Evolutionary conservation across 2,329 filamentous ascomycete genomes (phyloP), one percentile per base, ranked within the genome.

Genomic region (Arthrobotrys musiformis): DNA sequence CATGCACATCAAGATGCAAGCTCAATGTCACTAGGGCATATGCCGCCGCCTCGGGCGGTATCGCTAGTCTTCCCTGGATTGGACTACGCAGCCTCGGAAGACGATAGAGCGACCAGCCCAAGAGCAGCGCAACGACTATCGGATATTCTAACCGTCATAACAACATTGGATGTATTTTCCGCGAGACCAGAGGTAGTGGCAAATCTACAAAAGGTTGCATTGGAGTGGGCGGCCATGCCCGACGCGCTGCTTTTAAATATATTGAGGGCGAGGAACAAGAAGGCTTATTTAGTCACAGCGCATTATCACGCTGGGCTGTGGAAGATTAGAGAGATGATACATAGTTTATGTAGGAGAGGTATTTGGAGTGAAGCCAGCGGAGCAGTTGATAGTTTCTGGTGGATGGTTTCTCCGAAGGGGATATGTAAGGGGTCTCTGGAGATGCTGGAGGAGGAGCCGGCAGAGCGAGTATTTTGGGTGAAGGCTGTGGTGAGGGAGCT

Each of bases 301-400:
- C 72, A 76, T 58, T 76, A 24, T 35, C 68, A 63, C 35, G 72
- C 66, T 5, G 66, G 56, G 19, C 5, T 77, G 8, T 77, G 73
- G 73, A 77, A 77, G 11, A 54, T 77, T 22, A 70, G 22, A 48
- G 60, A 52, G 7, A 67, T 77, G n/a, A 67, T 66, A 33, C n/a
- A 52, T 26, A 40, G 42, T 28, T 37, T 70, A n/a, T 61, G 60
- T 37, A 26, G n/a, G 17, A 66, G 42, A 44, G 66, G 61, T 5
- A 24, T 50, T 19, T 77, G 73, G 66, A 15, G 40, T 8, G 64
- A 70, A 11, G 66, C 40, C 22, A 67, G 13, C 15, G 66, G 60
- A 15, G 42, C 44, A 17, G 35, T 70, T 33, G 73, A 77, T 50
- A 26, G 58, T 13, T 77, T 46, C 26, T 77, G 66, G 66, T 77